phyloP scores from a whole-genome alignment of 441 rosid species.

The Euphorbia schlechtendalii region DNA sequence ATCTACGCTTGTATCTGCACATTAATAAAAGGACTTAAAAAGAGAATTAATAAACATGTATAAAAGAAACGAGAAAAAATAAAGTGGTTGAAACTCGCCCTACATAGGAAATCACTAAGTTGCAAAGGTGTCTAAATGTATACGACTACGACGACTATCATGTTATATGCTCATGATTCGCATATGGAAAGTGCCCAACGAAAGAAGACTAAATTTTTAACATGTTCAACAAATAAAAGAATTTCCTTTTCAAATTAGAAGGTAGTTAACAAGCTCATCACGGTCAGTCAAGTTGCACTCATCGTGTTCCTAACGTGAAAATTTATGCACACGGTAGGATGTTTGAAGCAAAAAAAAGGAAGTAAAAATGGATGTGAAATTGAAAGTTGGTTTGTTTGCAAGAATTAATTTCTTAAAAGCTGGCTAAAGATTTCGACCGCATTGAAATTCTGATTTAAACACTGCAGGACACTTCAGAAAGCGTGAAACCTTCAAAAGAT shows the following conservation, averaged over 20 bases:
- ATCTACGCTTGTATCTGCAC: constrained; percentile 46
- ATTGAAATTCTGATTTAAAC: neutral
- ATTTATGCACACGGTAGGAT: too few species aligned
- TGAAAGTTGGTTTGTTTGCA: neutral
- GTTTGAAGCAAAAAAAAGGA: too few species aligned
- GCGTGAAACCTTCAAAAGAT: neutral
- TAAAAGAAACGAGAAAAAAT: neutral
- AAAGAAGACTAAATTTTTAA: too few species aligned
- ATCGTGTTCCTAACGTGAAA: too few species aligned
- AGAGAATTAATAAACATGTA: neutral
- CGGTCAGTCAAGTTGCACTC: too few species aligned
- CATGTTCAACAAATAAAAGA: too few species aligned
- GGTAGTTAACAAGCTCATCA: too few species aligned
- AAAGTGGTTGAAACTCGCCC: neutral
- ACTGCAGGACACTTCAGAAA: neutral
- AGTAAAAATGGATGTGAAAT: neutral
- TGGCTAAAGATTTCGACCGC: neutral
- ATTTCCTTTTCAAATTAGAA: too few species aligned
- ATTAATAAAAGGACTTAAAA: neutral
- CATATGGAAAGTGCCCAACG: neutral
- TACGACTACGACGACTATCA: neutral
- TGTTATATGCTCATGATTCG: neutral
- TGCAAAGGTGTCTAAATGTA: neutral
- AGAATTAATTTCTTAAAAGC: too few species aligned
- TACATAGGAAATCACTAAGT: neutral